Conservation (phyloP, 768 basidiomycete species). For the Suillus ampliporus region DNA sequence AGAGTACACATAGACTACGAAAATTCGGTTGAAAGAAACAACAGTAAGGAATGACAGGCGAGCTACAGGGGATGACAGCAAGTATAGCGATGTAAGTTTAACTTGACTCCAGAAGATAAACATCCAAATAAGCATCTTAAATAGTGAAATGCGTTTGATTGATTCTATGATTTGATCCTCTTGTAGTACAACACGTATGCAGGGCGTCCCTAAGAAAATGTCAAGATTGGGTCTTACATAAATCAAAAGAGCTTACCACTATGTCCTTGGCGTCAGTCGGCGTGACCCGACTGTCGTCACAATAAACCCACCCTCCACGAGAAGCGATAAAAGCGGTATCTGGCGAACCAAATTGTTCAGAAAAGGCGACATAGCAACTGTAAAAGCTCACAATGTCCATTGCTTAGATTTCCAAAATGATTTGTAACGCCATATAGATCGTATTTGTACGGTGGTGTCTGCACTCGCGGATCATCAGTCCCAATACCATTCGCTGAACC, state of each 20-base stretch:
- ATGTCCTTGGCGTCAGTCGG: constrained; percentile 78
- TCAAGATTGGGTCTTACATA: constrained; percentile 31
- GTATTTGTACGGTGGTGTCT: constrained; percentile 89
- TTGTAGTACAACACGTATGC: constrained; percentile 89
- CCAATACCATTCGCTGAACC: constrained; percentile 46
- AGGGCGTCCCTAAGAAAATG: constrained; percentile 54
- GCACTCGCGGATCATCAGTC: constrained; percentile 74
- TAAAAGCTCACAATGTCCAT: constrained; percentile 85
- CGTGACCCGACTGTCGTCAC: constrained; percentile 90
- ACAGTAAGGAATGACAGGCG: not conserved
- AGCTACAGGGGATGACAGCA: constrained; percentile 5
- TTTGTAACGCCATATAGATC: constrained; percentile 97
- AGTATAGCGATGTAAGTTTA: constrained; percentile 8
- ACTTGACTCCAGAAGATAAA: constrained; percentile 3
- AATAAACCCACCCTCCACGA: constrained; percentile 88
- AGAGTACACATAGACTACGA: constrained; percentile 2
- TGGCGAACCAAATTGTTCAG: constrained; percentile 33
- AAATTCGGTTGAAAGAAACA: not conserved
- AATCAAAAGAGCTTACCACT: constrained; percentile 59
- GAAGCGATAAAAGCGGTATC: constrained; percentile 94
- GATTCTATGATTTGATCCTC: constrained; percentile 45
- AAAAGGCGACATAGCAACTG: not conserved
- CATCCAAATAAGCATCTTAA: constrained; percentile 11
- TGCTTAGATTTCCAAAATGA: constrained; percentile 92
- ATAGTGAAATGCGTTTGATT: not conserved